Conservation (phyloP, 441 rosid species). For the Pelargonium myrrhifolium region DNA sequence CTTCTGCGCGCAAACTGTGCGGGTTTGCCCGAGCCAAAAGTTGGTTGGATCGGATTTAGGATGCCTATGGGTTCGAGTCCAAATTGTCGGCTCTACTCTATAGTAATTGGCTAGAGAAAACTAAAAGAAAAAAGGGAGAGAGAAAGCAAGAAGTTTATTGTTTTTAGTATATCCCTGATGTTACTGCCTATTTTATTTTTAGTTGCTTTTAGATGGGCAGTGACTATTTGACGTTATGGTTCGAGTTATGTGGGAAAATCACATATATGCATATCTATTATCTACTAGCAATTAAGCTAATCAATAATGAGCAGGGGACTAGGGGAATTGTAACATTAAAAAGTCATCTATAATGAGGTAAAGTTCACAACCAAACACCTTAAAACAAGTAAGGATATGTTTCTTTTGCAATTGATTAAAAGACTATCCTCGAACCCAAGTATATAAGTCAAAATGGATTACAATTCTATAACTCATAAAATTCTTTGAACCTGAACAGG, state of each 20-base stretch:
- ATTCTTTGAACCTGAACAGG: constrained; percentile 16
- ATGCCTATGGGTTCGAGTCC: no score
- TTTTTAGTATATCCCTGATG: no score
- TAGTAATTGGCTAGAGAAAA: no score
- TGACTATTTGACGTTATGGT: neutral
- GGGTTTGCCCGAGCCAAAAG: no score
- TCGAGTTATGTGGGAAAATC: neutral
- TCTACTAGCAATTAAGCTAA: neutral
- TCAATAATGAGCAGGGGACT: neutral
- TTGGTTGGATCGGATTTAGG: no score
- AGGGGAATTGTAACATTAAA: neutral
- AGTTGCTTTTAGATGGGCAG: neutral
- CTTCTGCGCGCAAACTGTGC: no score
- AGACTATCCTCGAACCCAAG: neutral
- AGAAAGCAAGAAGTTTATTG: no score
- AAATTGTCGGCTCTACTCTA: no score
- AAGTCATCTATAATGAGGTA: constrained; percentile 2
- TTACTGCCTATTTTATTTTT: no score
- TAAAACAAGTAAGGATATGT: neutral
- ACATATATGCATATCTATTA: neutral
- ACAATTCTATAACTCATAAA: constrained; percentile 12
- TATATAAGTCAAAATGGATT: constrained; percentile 4
- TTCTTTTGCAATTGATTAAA: neutral
- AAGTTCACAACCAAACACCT: constrained; percentile 5
- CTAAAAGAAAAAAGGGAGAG: no score